A percentile compares a stretch with the other conserved stretches of the same genome.
These are phyloP conservation scores for Tilletia walkeri DNA, from an alignment of 1,284 basidiomycete genomes.

Conservation along the genomic window DNA sequence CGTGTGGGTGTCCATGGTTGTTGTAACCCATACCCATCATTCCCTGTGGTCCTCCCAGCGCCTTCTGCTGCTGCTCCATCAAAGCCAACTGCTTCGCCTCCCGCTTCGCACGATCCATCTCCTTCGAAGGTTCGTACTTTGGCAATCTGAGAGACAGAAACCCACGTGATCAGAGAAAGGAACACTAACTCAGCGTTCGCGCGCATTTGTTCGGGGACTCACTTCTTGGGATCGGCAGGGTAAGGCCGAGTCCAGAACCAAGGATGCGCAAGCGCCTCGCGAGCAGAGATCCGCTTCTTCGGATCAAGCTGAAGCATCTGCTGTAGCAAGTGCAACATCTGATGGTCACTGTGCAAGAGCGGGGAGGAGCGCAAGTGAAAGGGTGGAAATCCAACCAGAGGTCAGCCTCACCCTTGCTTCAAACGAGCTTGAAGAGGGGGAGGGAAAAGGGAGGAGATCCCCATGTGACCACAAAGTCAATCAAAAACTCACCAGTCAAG, in stretches of 20 bases:
- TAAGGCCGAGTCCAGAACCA: conserved; percentile 53
- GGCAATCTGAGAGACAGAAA: conserved; percentile 32
- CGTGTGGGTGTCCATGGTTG: background rate
- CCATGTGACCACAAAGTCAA: background rate
- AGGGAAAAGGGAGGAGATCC: background rate
- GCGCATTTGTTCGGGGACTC: background rate
- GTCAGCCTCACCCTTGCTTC: background rate
- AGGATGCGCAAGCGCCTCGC: conserved; percentile 47
- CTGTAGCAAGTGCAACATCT: background rate
- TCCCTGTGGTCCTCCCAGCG: background rate
- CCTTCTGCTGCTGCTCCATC: conserved; percentile 11
- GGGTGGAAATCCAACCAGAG: background rate
- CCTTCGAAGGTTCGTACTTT: conserved; percentile 51
- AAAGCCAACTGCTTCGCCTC: conserved; percentile 12
- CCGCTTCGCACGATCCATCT: conserved; percentile 39
- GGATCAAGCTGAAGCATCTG: conserved; percentile 49
- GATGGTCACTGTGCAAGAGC: background rate
- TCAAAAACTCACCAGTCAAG: conserved; percentile 19
- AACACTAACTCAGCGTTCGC: background rate
- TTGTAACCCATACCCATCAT: background rate
- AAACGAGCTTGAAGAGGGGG: too few species aligned
- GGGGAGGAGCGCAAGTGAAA: background rate
- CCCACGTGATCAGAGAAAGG: background rate
- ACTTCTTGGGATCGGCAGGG: conserved; percentile 41
- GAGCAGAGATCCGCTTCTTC: conserved; percentile 44